Conservation (phyloP, 495 filamentous ascomycete genomes). For the Talaromyces liani region DNA sequence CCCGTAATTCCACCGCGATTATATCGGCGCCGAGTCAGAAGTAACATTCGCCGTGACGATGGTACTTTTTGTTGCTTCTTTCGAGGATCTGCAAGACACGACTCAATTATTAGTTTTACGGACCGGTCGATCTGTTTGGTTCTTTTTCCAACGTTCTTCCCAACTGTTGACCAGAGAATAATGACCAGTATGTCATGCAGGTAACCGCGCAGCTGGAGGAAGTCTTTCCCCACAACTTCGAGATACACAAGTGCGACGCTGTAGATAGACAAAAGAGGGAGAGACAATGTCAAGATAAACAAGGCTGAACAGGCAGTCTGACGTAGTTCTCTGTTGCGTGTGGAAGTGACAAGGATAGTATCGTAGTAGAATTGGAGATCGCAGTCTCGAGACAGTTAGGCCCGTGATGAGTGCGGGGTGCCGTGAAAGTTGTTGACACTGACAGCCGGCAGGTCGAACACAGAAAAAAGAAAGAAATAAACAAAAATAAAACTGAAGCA, state of each 20-base stretch:
- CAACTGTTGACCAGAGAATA: not conserved
- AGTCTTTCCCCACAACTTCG: not conserved
- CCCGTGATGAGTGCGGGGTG: not conserved
- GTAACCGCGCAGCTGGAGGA: not conserved
- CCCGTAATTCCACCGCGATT: not conserved
- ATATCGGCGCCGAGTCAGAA: slow-evolving; percentile 2
- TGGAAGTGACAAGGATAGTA: not conserved
- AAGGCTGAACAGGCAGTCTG: not conserved
- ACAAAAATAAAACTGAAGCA: not conserved
- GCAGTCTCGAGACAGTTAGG: not conserved
- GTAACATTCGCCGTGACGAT: slow-evolving; percentile 1
- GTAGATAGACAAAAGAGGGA: not conserved
- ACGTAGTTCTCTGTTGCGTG: not conserved
- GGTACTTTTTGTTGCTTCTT: not conserved
- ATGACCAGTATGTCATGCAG: not conserved
- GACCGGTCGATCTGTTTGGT: not conserved
- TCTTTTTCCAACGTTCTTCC: not conserved
- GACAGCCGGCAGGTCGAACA: not conserved
- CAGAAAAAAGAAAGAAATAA: not conserved
- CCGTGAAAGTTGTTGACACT: not conserved
- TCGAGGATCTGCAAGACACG: not conserved
- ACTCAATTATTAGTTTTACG: slow-evolving; percentile 2
- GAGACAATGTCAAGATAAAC: not conserved
- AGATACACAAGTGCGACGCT: not conserved
- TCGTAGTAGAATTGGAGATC: not conserved